Conservation (phyloP, 2,329 filamentous ascomycete species). For the Didymosphaeria variabile region DNA sequence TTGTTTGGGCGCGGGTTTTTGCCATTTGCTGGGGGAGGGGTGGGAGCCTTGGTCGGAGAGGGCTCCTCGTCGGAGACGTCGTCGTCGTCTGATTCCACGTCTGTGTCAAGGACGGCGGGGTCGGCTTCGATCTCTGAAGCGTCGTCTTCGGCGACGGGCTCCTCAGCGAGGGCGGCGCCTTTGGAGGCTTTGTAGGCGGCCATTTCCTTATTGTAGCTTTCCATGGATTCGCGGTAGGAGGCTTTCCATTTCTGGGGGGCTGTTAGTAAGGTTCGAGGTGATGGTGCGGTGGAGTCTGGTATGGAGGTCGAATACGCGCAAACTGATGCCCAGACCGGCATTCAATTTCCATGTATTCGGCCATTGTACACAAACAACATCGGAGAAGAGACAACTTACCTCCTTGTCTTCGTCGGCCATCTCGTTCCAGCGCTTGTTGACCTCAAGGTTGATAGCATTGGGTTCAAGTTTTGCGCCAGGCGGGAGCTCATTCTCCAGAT, state of each 20-base stretch:
- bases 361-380: no score
- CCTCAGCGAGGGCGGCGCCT: constrained; percentile 51
- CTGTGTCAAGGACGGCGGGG: constrained; percentile 49
- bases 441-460: constrained; percentile 87
- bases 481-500: constrained; percentile 55
- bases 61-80: constrained; percentile 42
- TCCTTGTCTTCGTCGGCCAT: constrained; percentile 79
- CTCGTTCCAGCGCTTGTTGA: constrained; percentile 83
- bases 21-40: constrained; percentile 36
- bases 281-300: not conserved
- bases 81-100: constrained; percentile 53
- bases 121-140: constrained; percentile 49
- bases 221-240: constrained; percentile 63
- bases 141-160: constrained; percentile 52
- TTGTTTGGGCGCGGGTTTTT: constrained; percentile 48
- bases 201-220: constrained; percentile 64
- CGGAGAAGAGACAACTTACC: constrained; percentile 52
- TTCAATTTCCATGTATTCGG: no score
- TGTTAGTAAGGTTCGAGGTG: not conserved
- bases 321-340: not conserved
- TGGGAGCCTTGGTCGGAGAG: constrained; percentile 46
- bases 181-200: constrained; percentile 63
- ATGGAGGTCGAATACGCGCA: not conserved
- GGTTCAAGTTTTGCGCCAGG: constrained; percentile 79
- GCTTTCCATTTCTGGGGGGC: constrained; percentile 50